These are phyloP conservation scores for Blastocystis sp. DNA, from an alignment of 352 stramenopile species.

Conservation along the genomic window DNA sequence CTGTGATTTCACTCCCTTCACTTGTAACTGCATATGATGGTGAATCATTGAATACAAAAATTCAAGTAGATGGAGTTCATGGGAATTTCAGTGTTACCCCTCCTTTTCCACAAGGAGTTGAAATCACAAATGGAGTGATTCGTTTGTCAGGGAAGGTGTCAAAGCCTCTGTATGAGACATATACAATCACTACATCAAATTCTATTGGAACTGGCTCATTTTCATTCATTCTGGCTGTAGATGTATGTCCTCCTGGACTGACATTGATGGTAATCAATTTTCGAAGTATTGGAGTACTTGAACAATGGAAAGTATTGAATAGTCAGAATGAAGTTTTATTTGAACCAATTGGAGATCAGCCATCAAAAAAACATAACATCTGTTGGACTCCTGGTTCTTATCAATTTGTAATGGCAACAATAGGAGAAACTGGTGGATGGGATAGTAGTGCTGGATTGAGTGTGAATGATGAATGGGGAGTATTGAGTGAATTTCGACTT, in stretches of 20 bases:
- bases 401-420: neutral
- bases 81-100: neutral
- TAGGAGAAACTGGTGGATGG: neutral
- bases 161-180: neutral
- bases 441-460: neutral
- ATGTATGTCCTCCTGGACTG: neutral
- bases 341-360: neutral
- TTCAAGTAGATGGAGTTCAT: neutral
- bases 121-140: neutral
- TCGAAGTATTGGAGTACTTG: neutral
- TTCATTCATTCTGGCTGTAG: neutral
- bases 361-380: neutral
- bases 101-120: neutral
- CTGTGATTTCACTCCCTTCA: neutral
- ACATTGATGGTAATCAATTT: neutral
- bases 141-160: neutral
- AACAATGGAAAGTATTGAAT: neutral
- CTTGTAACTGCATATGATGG: neutral
- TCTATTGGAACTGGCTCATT: neutral
- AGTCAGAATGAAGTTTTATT: neutral
- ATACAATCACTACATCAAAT: neutral
- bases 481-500: neutral
- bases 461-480: neutral
- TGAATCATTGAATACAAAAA: neutral
- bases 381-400: neutral